These are phyloP conservation scores for Dioszegia crocea DNA, from an alignment of 768 basidiomycete genomes.

Conservation along the genomic window DNA sequence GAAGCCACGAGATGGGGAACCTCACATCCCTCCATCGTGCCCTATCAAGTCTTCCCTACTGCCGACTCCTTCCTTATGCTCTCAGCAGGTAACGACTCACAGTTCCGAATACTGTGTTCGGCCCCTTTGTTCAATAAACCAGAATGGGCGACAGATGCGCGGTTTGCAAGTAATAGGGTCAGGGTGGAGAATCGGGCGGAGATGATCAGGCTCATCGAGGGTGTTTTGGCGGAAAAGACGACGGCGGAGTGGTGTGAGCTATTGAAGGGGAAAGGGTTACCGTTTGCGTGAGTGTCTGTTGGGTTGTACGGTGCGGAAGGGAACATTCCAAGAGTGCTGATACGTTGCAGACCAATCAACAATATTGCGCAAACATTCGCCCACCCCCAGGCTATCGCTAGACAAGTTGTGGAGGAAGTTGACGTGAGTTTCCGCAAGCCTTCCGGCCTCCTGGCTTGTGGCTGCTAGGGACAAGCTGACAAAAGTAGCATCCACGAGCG, in stretches of 20 bases:
- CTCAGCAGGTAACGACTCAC: constrained; percentile 80
- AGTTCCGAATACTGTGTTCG: constrained; percentile 66
- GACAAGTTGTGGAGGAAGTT: constrained; percentile 70
- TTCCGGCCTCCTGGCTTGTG: too few relatives aligned
- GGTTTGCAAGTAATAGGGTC: constrained; percentile 67
- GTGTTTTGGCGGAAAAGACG: constrained; percentile 58
- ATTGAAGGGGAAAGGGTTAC: constrained; percentile 68
- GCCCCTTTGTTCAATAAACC: constrained; percentile 61
- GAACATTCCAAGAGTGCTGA: too few relatives aligned
- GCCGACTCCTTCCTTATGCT: constrained; percentile 87
- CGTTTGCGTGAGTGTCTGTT: constrained; percentile 22
- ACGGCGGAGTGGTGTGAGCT: constrained; percentile 70
- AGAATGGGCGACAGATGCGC: constrained; percentile 59
- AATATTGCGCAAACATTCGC: constrained; percentile 82
- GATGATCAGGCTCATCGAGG: constrained; percentile 65
- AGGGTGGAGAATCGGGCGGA: constrained; percentile 72
- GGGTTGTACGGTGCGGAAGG: not conserved
- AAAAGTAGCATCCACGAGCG: constrained; percentile 62
- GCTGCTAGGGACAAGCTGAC: not conserved
- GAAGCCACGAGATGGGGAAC: constrained; percentile 87
- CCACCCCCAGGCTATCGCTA: constrained; percentile 78
- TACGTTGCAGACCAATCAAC: constrained; percentile 66
- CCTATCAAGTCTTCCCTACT: constrained; percentile 87
- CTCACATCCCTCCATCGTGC: constrained; percentile 87
- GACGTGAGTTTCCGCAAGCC: constrained; percentile 61